A percentile compares a stretch with the other conserved stretches of the same genome.
These are phyloP conservation scores for Backusella tuberculispora DNA, from an alignment of 192 early-diverging fungal genomes.

Conservation along the genomic window DNA sequence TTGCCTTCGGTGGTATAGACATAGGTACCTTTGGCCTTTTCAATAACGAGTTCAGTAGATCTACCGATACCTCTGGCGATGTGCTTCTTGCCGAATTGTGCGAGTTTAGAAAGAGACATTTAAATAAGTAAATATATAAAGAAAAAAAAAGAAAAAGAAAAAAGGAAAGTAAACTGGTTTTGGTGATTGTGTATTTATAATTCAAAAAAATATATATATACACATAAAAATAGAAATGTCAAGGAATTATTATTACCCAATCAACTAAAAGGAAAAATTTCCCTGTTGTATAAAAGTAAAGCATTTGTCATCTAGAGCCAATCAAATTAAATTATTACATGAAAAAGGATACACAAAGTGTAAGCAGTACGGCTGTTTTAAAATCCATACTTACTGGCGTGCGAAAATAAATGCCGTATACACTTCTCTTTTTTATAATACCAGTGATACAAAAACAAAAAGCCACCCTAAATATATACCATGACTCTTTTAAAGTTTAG, in stretches of 20 bases:
- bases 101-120: constrained; percentile 27
- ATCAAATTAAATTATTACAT: constrained; percentile 9
- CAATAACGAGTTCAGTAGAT: constrained; percentile 33
- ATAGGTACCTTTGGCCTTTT: constrained; percentile 32
- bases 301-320: constrained; percentile 20
- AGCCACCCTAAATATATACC: neutral
- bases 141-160: neutral
- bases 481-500: constrained; percentile 5
- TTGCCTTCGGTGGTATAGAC: constrained; percentile 38
- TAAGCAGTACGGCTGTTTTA: neutral
- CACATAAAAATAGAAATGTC: neutral
- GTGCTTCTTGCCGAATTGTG: constrained; percentile 33
- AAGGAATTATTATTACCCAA: constrained; percentile 13
- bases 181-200: neutral
- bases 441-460: constrained; percentile 5
- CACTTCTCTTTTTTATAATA: neutral
- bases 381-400: neutral
- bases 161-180: neutral
- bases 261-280: neutral
- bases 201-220: neutral
- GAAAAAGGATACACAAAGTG: constrained; percentile 1
- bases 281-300: neutral
- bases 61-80: constrained; percentile 34
- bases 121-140: neutral
- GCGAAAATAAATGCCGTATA: neutral